Base-by-base conservation (phyloP, 1,284 basidiomycete species). In the Ceratobasidium sp. region DNA sequence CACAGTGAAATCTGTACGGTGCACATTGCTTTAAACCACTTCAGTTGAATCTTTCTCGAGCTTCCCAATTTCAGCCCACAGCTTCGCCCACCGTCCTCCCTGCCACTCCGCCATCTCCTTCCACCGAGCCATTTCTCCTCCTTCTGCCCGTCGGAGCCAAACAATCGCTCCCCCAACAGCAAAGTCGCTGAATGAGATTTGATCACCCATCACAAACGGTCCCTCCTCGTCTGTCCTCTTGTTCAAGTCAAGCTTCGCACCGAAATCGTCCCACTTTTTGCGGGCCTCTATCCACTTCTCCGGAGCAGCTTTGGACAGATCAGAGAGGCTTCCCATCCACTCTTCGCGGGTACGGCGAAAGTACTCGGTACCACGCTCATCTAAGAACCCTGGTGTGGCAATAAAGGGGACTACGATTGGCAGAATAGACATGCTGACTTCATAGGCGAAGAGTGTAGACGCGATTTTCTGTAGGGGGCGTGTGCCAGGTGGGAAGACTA, bases 311-410 rank as follows among this genome's bases (percentile, higher is more conserved):
- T 67, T 41, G 7, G 50, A 35, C 14, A 67, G 14, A 4, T 54
- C 38, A 7, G 9, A n/a, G 13, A 67, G 50, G 23, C 43, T 38
- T 16, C 38, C 64, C 16, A 44, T 43, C 38, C 64, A 66, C n/a
- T 26, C 49, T 26, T 43, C 38, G 13, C 71, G 49, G 18, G 74
- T 74, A 11, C 54, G 21, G n/a, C 5, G 18, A 50, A 64, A 62
- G 35, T 70, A 72, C 18, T 70, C 70, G n/a, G 28, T 13, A 5
- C 30, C 54, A 14, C 38, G 16, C 0, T 69, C 71, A 52, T 79
- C 70, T 73, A 77, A n/a, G 70, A 78, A 6, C 73, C 75, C 47
- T 18, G 64, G 38, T 8, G 16, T 35, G 8, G 38, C 21, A 30
- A 75, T 46, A 14, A 44, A 44, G 11, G 74, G 72, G 11, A 57